phyloP scores from a whole-genome alignment of 768 basidiomycete species.

The Kwoniella europaea region DNA sequence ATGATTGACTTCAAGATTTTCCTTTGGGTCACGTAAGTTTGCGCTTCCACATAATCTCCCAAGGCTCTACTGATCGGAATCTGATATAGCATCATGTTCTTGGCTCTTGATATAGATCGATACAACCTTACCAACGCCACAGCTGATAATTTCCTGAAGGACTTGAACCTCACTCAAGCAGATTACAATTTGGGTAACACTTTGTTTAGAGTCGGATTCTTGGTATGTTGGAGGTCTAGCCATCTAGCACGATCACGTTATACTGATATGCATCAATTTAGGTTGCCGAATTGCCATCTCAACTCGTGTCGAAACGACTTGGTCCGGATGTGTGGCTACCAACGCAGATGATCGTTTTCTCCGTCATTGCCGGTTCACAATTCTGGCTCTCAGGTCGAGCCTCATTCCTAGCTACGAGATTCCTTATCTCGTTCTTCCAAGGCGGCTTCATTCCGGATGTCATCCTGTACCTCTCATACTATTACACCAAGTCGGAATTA shows the following conservation, averaged over 20 bases:
- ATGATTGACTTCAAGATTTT: slow-evolving; percentile 69
- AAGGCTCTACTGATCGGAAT: neutral
- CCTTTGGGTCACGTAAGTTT: slow-evolving; percentile 31
- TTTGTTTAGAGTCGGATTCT: slow-evolving; percentile 62
- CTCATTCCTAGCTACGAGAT: slow-evolving; percentile 66
- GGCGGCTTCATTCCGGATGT: slow-evolving; percentile 66
- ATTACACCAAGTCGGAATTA: slow-evolving; percentile 62
- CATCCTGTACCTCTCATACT: slow-evolving; percentile 71
- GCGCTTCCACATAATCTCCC: neutral
- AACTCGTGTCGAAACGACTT: slow-evolving; percentile 69
- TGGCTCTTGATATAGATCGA: slow-evolving; percentile 59
- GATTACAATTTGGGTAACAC: slow-evolving; percentile 63
- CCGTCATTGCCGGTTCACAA: slow-evolving; percentile 65
- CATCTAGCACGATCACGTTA: no score
- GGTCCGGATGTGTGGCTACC: slow-evolving; percentile 67
- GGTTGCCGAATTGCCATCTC: slow-evolving; percentile 74
- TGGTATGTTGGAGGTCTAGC: slow-evolving; percentile 11
- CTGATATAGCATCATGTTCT: slow-evolving; percentile 65
- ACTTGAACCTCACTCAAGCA: slow-evolving; percentile 64
- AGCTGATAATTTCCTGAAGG: slow-evolving; percentile 70
- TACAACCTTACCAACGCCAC: slow-evolving; percentile 71
- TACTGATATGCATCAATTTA: no score
- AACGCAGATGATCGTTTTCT: slow-evolving; percentile 61
- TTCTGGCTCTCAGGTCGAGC: slow-evolving; percentile 66
- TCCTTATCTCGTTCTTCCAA: slow-evolving; percentile 62